These are phyloP conservation scores for Closterium sp. DNA, from an alignment of 139 green algal species.

Conservation along the genomic window DNA sequence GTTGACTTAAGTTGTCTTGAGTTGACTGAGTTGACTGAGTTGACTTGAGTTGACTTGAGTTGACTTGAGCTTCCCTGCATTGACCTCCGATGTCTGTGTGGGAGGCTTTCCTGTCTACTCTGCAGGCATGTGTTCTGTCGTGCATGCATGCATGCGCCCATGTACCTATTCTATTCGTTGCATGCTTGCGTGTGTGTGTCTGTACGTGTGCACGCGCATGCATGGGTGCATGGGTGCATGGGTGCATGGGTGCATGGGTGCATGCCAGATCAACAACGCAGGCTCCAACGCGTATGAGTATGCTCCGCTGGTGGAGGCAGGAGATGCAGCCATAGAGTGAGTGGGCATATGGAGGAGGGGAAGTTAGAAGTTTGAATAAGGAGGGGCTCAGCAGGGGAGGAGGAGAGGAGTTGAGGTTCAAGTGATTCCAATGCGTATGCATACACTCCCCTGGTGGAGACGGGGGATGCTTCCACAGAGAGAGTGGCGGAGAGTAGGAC, in stretches of 20 bases:
- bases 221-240: too few relatives aligned
- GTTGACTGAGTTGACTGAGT: not conserved
- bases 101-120: too few relatives aligned
- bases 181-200: not conserved
- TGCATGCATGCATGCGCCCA: not conserved
- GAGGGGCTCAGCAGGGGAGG: too few relatives aligned
- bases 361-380: too few relatives aligned
- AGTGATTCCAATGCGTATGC: constrained; percentile 83
- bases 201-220: too few relatives aligned
- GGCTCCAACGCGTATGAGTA: constrained; percentile 89
- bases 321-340: constrained; percentile 66
- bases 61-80: too few relatives aligned
- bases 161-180: not conserved
- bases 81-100: too few relatives aligned
- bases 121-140: too few relatives aligned
- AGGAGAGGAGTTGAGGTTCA: not conserved
- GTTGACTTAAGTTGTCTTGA: not conserved
- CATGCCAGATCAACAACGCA: constrained; percentile 71
- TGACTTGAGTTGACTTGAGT: not conserved
- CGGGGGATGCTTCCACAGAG: constrained; percentile 57
- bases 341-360: not conserved
- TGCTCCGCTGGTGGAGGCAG: constrained; percentile 64
- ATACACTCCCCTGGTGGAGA: constrained; percentile 71
- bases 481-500: too few relatives aligned
- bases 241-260: not conserved